Evolutionary conservation across 2,329 filamentous ascomycete genomes (phyloP), one percentile per base, ranked within the genome.

Genomic region (Epicoccum sorghinum): DNA sequence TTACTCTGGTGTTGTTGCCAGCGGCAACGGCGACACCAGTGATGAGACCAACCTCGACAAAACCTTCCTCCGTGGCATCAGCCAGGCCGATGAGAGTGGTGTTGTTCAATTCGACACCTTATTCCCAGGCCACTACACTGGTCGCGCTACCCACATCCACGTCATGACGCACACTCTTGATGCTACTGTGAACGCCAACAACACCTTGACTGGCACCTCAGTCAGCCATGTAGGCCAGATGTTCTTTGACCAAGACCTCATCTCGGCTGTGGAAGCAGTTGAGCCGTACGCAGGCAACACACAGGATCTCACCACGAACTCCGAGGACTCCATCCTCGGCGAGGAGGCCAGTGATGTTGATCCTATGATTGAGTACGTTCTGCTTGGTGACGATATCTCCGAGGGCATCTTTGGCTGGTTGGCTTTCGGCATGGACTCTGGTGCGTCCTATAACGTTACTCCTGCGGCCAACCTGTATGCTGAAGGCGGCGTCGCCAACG

Each of bases 181-280:
- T 52, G 65, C 61, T 13, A 73, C 70, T 47, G 51, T 77, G 4
- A 72, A 77, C 37, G 56, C 73, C 41, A 84, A 81, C 65, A 81
- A 80, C 46, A 82, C 82, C 43, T 75, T 83, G 56, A 70, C 74
- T 25, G 81, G 78, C 56, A 75, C 77, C 6, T 74, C 71, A 40
- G 77, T 83, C 49, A 79, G 81, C 24, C 85, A 89, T 74, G 79
- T 88, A 39, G 86, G 86, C 14, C 86, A 89, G 68, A 63, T 86
- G 41, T 89, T 86, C 79, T 88, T 85, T 57, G 85, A 89, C 69
- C 82, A 87, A 69, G 75, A 78, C 55, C 80, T 89, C 3, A 80
- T 84, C 63, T 59, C 67, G 23, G 61, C 75, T 24, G 83, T 87
- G 39, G 80, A 85, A 57, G 64, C 68, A 2, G 72, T 71, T 2